A percentile compares a stretch with the other conserved stretches of the same genome.
Evolutionary conservation across 768 basidiomycete genomes (phyloP).

Genomic region (Pisolithus tinctorius): DNA sequence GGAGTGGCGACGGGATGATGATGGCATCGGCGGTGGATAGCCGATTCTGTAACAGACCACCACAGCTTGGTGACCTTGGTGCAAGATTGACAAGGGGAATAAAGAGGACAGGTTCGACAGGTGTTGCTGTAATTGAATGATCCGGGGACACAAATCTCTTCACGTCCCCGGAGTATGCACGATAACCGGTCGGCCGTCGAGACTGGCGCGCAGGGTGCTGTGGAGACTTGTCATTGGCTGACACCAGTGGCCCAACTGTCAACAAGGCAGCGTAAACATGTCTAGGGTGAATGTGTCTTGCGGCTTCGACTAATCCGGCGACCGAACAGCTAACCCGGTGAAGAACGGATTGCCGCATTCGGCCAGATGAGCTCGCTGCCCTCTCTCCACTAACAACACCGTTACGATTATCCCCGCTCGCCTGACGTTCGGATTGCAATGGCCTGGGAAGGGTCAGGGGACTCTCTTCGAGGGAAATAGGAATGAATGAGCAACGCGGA

Average conservation of each 20-base stretch:
- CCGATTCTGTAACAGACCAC: slow-evolving; percentile 15
- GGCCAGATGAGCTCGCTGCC: not conserved
- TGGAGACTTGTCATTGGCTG: slow-evolving; percentile 10
- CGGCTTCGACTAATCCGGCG: slow-evolving; percentile 39
- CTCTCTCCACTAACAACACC: not conserved
- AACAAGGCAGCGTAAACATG: slow-evolving; percentile 52
- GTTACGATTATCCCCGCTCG: slow-evolving; percentile 16
- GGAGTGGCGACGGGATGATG: slow-evolving; percentile 36
- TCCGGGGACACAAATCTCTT: slow-evolving; percentile 29
- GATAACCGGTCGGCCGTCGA: slow-evolving; percentile 29
- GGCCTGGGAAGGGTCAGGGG: slow-evolving; percentile 25
- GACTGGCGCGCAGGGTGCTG: slow-evolving; percentile 8
- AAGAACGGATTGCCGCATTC: slow-evolving; percentile 10
- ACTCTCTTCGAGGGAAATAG: slow-evolving; percentile 31
- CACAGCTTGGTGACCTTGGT: slow-evolving; percentile 23
- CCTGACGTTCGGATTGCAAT: not conserved
- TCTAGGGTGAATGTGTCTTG: no score
- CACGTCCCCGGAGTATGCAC: slow-evolving; percentile 38
- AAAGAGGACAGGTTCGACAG: slow-evolving; percentile 29
- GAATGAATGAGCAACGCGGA: slow-evolving; percentile 29
- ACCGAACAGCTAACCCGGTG: slow-evolving; percentile 32
- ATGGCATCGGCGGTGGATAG: slow-evolving; percentile 32
- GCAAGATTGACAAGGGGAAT: slow-evolving; percentile 34
- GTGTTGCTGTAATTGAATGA: slow-evolving; percentile 6
- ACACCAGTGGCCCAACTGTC: slow-evolving; percentile 29